These are phyloP conservation scores for Dendryphion nanum DNA, from an alignment of 2,329 filamentous ascomycete genomes.

Conservation along the genomic window DNA sequence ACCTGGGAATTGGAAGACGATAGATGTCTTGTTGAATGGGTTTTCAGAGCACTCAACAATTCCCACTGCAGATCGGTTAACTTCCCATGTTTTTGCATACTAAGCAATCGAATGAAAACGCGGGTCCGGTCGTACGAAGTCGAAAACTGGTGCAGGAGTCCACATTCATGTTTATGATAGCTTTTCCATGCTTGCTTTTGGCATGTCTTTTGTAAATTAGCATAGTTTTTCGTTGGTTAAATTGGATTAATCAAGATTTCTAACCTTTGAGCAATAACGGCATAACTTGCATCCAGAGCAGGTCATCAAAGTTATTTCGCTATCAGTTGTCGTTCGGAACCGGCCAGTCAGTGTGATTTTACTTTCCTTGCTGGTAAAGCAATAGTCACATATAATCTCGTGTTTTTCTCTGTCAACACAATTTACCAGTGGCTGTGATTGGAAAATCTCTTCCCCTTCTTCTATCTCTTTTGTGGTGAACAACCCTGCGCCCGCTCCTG, in stretches of 20 bases:
- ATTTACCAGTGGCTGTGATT: not conserved
- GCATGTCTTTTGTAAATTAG: not conserved
- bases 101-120: not conserved
- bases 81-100: not conserved
- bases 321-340: not conserved
- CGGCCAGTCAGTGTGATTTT: not conserved
- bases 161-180: not conserved
- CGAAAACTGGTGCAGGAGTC: not conserved
- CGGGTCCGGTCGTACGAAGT: not conserved
- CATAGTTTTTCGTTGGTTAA: not conserved
- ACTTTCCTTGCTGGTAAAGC: not conserved
- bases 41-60: not conserved
- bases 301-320: not conserved
- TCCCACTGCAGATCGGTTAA: not conserved
- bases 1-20: not conserved
- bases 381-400: not conserved
- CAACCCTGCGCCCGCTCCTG: not conserved
- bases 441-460: not conserved
- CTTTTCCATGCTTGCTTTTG: not conserved
- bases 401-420: not conserved
- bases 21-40: not conserved
- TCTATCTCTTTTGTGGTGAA: slow-evolving; percentile 1
- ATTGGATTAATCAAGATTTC: not conserved
- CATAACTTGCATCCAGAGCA: not conserved
- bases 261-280: not conserved